Evolutionary conservation across 2,329 filamentous ascomycete genomes (phyloP), one percentile per base, ranked within the genome.

Genomic region (Neocatenulostroma microsporum): DNA sequence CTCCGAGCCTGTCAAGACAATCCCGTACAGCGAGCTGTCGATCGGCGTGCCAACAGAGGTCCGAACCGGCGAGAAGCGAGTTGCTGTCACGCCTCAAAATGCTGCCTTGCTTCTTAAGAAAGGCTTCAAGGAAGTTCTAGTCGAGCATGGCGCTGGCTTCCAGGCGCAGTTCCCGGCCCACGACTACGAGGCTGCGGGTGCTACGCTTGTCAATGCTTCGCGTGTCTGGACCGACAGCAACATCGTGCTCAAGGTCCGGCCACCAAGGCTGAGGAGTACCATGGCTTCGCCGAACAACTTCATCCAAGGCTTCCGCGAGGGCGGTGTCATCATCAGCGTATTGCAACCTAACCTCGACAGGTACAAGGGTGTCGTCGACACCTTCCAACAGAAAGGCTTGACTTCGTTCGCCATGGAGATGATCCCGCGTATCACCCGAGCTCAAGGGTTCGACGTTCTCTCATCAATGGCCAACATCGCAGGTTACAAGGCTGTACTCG

Each of bases 401-500:
- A 93, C 84, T 1, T 68, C 76, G 12, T 91, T 94, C 56, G 85
- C 87, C 15, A 94, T 94, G 86, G 87, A 94, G 56, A 82, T 88
- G 78, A 82, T 94, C 35, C 87, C 87, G 12, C 78, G 87, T 26
- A 94, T 94, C 50, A 93, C 86, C 1, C 76, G 87, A 30, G 86
- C 87, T 1, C 87, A 94, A 57, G 79, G 84, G 0, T 94, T 93
- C 51, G 86, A 94, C 62, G 86, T 85, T 1, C 69, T 94, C 38
- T 75, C 84, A 59, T 91, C 84, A 8, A 94, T 94, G 87, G 86
- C 87, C 42, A 94, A 94, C 51, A 94, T 94, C 63, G 84, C 86
- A 15, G 87, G 87, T 0, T 94, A 94, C 65, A 94, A 93, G 62
- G 87, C 86, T 26, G 84, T 94, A 1, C 67, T 94, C 28, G 86